These are phyloP conservation scores for Starmerella geochares DNA, from an alignment of 805 yeast genomes.

Conservation along the genomic window DNA sequence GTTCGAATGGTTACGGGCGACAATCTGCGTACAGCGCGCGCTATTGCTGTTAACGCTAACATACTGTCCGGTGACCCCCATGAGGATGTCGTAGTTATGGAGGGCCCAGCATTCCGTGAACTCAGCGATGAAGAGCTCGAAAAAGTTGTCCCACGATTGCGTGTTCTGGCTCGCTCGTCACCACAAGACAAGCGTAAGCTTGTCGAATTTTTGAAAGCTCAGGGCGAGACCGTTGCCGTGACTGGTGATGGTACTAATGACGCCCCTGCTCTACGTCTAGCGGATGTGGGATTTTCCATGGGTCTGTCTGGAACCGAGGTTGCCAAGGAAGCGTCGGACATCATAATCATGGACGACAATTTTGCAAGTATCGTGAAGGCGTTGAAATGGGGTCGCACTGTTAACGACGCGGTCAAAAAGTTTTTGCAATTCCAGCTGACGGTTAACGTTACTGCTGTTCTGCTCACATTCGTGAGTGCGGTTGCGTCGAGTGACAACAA, in stretches of 20 bases:
- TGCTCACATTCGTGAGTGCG: slow-evolving; percentile 85
- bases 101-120: slow-evolving; percentile 81
- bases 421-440: slow-evolving; percentile 94
- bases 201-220: slow-evolving; percentile 65
- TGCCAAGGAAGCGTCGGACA: slow-evolving; percentile 94
- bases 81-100: slow-evolving; percentile 62
- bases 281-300: slow-evolving; percentile 98
- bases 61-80: slow-evolving; percentile 43
- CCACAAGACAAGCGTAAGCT: slow-evolving; percentile 90
- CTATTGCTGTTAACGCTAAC: slow-evolving; percentile 80
- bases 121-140: slow-evolving; percentile 48
- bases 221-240: slow-evolving; percentile 94
- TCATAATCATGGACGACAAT: slow-evolving; percentile 86
- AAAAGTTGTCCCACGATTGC: slow-evolving; percentile 56
- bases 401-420: slow-evolving; percentile 84
- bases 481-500: slow-evolving; percentile 68
- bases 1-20: slow-evolving; percentile 99
- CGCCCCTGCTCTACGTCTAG: slow-evolving; percentile 92
- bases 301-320: slow-evolving; percentile 98
- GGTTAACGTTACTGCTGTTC: slow-evolving; percentile 93
- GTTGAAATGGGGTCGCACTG: slow-evolving; percentile 97
- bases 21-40: slow-evolving; percentile 78
- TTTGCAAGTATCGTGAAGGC: slow-evolving; percentile 92
- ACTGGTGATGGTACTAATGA: slow-evolving; percentile 99
- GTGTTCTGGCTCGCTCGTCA: slow-evolving; percentile 84